Conservation (phyloP, 2,329 filamentous ascomycete genomes). For the Cladosporium sp. region DNA sequence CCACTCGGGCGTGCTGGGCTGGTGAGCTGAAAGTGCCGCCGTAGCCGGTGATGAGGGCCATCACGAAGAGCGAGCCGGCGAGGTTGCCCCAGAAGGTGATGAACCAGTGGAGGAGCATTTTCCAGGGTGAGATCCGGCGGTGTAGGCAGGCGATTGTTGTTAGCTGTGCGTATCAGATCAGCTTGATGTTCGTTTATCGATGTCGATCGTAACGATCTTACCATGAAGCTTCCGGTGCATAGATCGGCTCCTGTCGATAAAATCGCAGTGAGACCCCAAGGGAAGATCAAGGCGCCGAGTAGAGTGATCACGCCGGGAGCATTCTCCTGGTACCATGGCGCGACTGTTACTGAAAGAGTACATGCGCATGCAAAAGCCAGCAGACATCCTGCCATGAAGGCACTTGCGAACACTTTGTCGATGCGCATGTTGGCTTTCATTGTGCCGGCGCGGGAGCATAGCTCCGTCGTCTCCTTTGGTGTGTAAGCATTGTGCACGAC, state of each 20-base stretch:
- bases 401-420: slow-evolving; percentile 56
- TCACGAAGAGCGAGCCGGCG: slow-evolving; percentile 37
- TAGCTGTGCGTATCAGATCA: slow-evolving; percentile 35
- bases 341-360: slow-evolving; percentile 32
- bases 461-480: slow-evolving; percentile 48
- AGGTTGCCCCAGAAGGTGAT: slow-evolving; percentile 39
- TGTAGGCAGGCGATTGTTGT: slow-evolving; percentile 50
- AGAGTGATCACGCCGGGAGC: slow-evolving; percentile 38
- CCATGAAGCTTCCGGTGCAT: slow-evolving; percentile 38
- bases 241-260: slow-evolving; percentile 40
- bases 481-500: slow-evolving; percentile 22
- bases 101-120: slow-evolving; percentile 35
- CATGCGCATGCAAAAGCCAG: slow-evolving; percentile 55
- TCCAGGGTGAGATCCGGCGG: slow-evolving; percentile 35
- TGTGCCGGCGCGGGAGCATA: slow-evolving; percentile 52
- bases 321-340: slow-evolving; percentile 38
- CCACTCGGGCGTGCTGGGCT: slow-evolving; percentile 48
- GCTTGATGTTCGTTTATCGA: background rate
- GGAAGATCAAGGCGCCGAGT: slow-evolving; percentile 39
- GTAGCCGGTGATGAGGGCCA: slow-evolving; percentile 35
- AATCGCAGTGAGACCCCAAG: slow-evolving; percentile 38
- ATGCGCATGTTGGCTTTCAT: slow-evolving; percentile 56
- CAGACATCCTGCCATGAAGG: slow-evolving; percentile 55
- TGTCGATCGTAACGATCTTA: slow-evolving; percentile 17
- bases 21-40: slow-evolving; percentile 37